Evolutionary conservation across 805 yeast species (phyloP).

Genomic region (Hyphopichia homilentoma): DNA sequence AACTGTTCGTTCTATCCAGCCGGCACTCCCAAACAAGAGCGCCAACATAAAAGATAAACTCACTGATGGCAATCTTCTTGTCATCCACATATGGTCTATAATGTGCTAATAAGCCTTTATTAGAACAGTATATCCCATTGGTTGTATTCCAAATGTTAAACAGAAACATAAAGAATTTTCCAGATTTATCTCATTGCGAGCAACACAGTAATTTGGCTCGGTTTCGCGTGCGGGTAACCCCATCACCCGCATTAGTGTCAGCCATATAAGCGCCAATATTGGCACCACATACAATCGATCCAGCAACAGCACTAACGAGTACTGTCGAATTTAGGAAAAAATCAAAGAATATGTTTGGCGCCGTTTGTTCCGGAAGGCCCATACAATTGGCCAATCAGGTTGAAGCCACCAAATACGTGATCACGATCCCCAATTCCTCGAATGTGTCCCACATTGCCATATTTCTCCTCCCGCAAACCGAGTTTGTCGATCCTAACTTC

Average conservation of each 20-base stretch:
- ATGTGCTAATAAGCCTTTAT: conserved; percentile 8
- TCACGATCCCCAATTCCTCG: conserved; percentile 59
- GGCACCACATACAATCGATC: too few species aligned
- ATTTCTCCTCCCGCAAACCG: conserved; percentile 80
- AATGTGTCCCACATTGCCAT: conserved; percentile 75
- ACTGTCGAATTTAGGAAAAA: too few species aligned
- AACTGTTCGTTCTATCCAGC: neutral
- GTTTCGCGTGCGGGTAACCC: too few species aligned
- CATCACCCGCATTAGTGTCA: too few species aligned
- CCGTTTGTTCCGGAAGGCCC: conserved; percentile 73
- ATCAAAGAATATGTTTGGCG: conserved; percentile 56
- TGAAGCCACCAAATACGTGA: conserved; percentile 62
- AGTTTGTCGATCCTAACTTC: conserved; percentile 55
- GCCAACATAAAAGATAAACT: neutral
- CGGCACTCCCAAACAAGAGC: neutral
- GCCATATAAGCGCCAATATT: too few species aligned
- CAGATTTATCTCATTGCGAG: too few species aligned
- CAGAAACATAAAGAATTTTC: conserved; percentile 1
- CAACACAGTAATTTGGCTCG: too few species aligned
- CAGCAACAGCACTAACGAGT: too few species aligned
- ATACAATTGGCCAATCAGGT: conserved; percentile 58
- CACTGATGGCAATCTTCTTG: neutral
- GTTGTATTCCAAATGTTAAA: too few species aligned
- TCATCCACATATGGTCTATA: conserved; percentile 3
- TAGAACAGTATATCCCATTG: neutral